Percentiles rank a stretch among this genome's conserved stretches.
phyloP scores from a whole-genome alignment of 129 eudicot genomes.

The Cynara cardunculus region DNA sequence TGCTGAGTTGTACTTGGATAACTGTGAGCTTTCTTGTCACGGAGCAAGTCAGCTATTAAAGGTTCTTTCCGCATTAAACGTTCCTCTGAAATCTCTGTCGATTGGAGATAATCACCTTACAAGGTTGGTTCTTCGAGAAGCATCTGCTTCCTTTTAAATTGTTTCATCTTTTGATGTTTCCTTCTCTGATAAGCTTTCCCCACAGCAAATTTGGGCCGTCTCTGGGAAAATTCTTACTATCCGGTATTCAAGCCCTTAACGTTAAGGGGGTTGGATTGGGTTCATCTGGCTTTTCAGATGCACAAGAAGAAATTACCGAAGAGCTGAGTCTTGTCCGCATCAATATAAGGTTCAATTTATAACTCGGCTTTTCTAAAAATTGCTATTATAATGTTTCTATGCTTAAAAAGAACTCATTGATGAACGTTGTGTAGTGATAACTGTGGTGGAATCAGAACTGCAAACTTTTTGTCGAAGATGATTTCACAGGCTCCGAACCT shows the following conservation, averaged over 20 bases:
- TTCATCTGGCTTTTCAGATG: conserved; percentile 56
- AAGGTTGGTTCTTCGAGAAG: conserved; percentile 38
- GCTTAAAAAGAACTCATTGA: not conserved
- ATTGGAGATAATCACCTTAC: conserved; percentile 64
- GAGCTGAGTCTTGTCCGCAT: conserved; percentile 42
- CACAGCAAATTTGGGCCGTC: conserved; percentile 49
- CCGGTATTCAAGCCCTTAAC: conserved; percentile 47
- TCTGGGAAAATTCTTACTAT: conserved; percentile 54
- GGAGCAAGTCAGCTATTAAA: conserved; percentile 49
- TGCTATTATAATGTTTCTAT: not conserved
- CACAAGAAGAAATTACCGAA: conserved; percentile 33
- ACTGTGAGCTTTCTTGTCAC: conserved; percentile 48
- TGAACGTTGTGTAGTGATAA: conserved; percentile 50
- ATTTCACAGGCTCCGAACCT: conserved; percentile 53
- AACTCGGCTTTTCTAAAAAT: not conserved
- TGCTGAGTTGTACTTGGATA: conserved; percentile 50
- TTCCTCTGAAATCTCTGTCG: conserved; percentile 53
- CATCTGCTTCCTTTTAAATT: not conserved
- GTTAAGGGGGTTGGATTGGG: conserved; percentile 60
- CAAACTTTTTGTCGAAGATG: conserved; percentile 49
- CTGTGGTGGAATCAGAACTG: conserved; percentile 53
- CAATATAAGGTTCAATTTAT: conserved; percentile 57
- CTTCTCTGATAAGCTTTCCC: not conserved
- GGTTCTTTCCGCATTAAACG: conserved; percentile 46
- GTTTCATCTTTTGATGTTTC: not conserved